Percentiles rank a stretch among this genome's conserved stretches.
phyloP scores from a whole-genome alignment of 192 early-diverging fungal genomes.

The Backusella circina region DNA sequence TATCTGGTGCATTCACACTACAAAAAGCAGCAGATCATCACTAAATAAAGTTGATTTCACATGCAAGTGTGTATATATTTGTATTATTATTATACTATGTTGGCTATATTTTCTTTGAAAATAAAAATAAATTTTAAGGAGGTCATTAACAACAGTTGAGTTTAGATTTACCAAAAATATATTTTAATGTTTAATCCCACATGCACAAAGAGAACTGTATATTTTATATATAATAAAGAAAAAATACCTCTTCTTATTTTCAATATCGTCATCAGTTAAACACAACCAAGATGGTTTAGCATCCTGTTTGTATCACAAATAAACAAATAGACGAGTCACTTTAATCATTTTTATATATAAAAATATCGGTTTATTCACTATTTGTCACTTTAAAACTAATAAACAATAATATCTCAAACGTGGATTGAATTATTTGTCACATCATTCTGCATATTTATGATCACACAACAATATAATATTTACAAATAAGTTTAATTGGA shows the following conservation, averaged over 20 bases:
- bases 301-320: neutral
- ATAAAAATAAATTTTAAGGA: neutral
- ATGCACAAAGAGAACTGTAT: no score
- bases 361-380: neutral
- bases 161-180: neutral
- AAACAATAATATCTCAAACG: neutral
- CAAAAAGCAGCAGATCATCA: slow-evolving; percentile 5
- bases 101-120: neutral
- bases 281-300: neutral
- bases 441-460: neutral
- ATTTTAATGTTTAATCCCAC: no score
- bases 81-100: neutral
- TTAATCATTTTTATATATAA: neutral
- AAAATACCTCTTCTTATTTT: no score
- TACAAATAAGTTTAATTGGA: neutral
- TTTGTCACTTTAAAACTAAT: neutral
- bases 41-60: neutral
- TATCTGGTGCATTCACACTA: slow-evolving; percentile 71
- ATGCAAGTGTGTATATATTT: neutral
- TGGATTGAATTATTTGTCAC: neutral
- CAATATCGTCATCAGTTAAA: neutral
- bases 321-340: neutral
- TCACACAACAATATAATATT: neutral
- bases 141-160: neutral
- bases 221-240: no score